phyloP scores from a whole-genome alignment of 345 rosid genomes.

The Corchorus olitorius region DNA sequence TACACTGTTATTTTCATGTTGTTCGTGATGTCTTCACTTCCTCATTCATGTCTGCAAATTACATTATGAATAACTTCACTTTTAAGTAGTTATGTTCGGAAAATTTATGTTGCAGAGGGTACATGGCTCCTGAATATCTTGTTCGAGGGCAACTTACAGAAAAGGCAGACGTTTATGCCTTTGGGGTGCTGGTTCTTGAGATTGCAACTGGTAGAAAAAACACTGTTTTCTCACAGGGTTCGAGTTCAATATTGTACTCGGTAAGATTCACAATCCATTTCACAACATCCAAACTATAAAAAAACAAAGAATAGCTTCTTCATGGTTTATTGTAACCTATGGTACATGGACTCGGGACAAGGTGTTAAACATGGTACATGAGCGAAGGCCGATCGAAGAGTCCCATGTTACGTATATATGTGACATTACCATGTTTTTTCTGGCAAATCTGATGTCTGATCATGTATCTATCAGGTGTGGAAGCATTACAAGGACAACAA shows the following conservation, averaged over 20 bases:
- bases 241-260: conserved; percentile 53
- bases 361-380: too few species aligned
- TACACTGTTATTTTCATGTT: background rate
- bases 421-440: too few species aligned
- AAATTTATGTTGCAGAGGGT: conserved; percentile 45
- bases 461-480: conserved; percentile 57
- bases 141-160: conserved; percentile 72
- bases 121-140: conserved; percentile 88
- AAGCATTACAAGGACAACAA: conserved; percentile 49
- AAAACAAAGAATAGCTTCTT: too few species aligned
- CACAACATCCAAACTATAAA: background rate
- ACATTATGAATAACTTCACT: background rate
- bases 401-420: too few species aligned
- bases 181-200: conserved; percentile 70
- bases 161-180: conserved; percentile 79
- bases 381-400: too few species aligned
- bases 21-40: too few species aligned
- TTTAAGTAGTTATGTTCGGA: background rate
- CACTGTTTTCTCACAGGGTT: conserved; percentile 55
- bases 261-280: conserved; percentile 37
- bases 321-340: background rate
- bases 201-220: conserved; percentile 63
- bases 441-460: background rate
- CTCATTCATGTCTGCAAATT: background rate
- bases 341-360: too few species aligned